Percentiles rank a stretch among this genome's conserved stretches.
phyloP scores from a whole-genome alignment of 176 grass and related monocot species.

The Rhipidocladum racemiflorum region DNA sequence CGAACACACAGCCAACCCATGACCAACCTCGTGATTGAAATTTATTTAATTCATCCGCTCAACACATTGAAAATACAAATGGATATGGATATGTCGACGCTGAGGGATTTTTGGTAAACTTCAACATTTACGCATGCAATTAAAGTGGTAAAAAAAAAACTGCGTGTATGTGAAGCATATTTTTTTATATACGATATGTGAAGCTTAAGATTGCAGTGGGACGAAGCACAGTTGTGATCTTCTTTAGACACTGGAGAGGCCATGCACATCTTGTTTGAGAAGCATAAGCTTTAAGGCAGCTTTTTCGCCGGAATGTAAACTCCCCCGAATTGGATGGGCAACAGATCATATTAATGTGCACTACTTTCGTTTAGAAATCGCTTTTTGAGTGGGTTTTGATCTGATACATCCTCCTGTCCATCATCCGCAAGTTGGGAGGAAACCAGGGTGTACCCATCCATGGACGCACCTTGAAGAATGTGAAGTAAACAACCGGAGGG shows the following conservation, averaged over 20 bases:
- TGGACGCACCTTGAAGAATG: not conserved
- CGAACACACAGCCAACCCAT: not conserved
- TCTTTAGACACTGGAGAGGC: no score
- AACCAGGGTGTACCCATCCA: no score
- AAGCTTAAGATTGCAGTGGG: no score
- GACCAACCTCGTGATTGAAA: not conserved
- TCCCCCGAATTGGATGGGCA: no score
- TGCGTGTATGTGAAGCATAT: no score
- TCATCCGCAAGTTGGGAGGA: not conserved
- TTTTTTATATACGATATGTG: no score
- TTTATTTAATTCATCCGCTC: not conserved
- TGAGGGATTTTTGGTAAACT: not conserved
- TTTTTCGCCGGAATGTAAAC: no score
- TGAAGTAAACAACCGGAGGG: conserved; percentile 1
- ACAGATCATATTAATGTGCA: no score
- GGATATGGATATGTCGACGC: not conserved
- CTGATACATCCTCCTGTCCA: not conserved
- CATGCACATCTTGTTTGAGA: no score
- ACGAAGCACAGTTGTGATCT: no score
- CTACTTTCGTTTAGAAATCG: no score
- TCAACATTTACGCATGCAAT: not conserved
- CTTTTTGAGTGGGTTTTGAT: not conserved
- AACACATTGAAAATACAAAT: not conserved
- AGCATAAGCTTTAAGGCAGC: no score
- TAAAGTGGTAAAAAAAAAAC: not conserved